phyloP scores from a whole-genome alignment of 352 stramenopile species.

The Thalassiosira mediterranea region DNA sequence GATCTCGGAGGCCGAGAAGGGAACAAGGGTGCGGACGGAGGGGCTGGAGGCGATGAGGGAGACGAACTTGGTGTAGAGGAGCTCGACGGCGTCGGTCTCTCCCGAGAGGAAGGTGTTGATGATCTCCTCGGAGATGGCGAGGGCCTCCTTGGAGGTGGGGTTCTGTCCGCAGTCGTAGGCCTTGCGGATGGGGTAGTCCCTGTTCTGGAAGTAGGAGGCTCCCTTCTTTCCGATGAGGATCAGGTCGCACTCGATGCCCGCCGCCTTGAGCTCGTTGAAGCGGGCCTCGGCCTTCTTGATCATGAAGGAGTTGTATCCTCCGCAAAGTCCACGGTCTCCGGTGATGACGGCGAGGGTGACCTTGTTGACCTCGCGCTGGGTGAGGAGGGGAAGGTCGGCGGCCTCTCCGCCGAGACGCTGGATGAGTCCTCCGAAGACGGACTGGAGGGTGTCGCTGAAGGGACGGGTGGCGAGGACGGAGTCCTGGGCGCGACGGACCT shows the following conservation, averaged over 20 bases:
- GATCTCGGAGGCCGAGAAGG: constrained; percentile 86
- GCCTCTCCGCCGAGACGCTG: constrained; percentile 82
- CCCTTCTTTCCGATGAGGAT: constrained; percentile 88
- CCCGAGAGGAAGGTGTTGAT: constrained; percentile 85
- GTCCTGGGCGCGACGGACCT: constrained; percentile 86
- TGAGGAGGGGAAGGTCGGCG: constrained; percentile 86
- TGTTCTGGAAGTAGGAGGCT: constrained; percentile 82
- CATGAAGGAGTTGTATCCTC: constrained; percentile 89
- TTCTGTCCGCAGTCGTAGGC: constrained; percentile 85
- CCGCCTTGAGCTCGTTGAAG: constrained; percentile 79
- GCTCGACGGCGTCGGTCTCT: constrained; percentile 87
- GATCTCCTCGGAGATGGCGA: constrained; percentile 85
- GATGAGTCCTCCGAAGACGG: constrained; percentile 86
- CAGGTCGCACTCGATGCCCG: constrained; percentile 85
- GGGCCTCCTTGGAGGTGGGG: constrained; percentile 82
- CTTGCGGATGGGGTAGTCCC: constrained; percentile 81
- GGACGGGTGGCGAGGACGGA: constrained; percentile 86
- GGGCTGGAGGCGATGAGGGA: constrained; percentile 86
- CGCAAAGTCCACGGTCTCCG: constrained; percentile 87
- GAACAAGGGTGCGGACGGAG: constrained; percentile 85
- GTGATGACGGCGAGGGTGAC: constrained; percentile 86
- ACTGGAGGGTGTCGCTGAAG: constrained; percentile 88
- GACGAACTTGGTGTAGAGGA: constrained; percentile 89
- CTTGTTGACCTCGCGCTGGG: constrained; percentile 88
- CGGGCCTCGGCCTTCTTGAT: constrained; percentile 88